A percentile compares a stretch with the other conserved stretches of the same genome.
phyloP scores from a whole-genome alignment of 306 rosid genomes.

The Vachellia collinsii region DNA sequence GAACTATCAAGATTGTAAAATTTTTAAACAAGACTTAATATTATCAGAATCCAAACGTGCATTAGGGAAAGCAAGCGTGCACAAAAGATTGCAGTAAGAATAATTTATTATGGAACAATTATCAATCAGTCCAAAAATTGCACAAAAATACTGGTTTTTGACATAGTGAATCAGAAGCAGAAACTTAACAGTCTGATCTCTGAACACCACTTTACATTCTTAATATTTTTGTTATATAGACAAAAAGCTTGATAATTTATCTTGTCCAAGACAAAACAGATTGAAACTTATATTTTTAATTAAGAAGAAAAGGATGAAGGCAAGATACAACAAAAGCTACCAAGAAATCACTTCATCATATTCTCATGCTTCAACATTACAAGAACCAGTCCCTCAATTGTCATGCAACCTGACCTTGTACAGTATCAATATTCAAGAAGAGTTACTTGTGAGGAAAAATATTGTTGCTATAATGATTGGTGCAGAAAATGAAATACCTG shows the following conservation, averaged over 20 bases:
- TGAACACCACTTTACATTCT: conserved; percentile 21
- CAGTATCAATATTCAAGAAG: conserved; percentile 28
- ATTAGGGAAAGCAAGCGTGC: neutral
- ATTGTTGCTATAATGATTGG: conserved; percentile 26
- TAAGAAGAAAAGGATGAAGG: conserved; percentile 27
- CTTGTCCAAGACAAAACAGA: neutral
- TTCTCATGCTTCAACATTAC: conserved; percentile 17
- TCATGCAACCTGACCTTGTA: conserved; percentile 16
- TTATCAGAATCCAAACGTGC: neutral
- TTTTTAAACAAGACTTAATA: neutral
- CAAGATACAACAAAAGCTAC: conserved; percentile 31
- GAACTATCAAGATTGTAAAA: neutral
- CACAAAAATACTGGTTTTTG: conserved; percentile 18
- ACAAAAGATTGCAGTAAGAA: neutral
- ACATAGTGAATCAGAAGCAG: conserved; percentile 8
- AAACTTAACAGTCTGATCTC: conserved; percentile 16
- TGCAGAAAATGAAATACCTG: conserved; percentile 65
- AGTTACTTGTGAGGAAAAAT: conserved; percentile 19
- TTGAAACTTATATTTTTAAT: neutral
- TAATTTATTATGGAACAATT: neutral
- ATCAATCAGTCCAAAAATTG: conserved; percentile 3
- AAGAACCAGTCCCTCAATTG: conserved; percentile 23
- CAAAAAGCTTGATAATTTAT: neutral
- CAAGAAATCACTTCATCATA: conserved; percentile 33
- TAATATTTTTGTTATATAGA: conserved; percentile 4